Conservation (phyloP, 2,329 filamentous ascomycete species). For the Botryotinia narcissicola region DNA sequence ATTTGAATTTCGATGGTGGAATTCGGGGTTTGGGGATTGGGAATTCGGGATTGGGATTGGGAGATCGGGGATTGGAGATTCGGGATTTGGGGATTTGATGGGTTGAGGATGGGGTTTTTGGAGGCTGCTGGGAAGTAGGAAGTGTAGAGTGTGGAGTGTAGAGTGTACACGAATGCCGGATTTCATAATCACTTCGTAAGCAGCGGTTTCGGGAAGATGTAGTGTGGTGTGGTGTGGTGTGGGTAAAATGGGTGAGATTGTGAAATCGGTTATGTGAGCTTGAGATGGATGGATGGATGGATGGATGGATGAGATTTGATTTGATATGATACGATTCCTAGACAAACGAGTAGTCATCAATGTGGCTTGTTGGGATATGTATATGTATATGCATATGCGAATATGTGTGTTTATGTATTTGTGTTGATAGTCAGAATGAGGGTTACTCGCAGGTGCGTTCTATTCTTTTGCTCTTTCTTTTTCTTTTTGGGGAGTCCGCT, state of each 20-base stretch:
- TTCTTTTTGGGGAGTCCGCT: background rate
- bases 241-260: background rate
- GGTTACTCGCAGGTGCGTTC: background rate
- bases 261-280: background rate
- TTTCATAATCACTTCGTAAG: background rate
- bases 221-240: too few relatives aligned
- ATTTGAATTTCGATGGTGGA: too few relatives aligned
- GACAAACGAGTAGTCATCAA: background rate
- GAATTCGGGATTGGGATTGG: too few relatives aligned
- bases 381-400: background rate
- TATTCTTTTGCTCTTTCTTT: background rate
- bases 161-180: background rate
- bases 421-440: background rate
- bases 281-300: background rate
- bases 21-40: too few relatives aligned
- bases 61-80: too few relatives aligned
- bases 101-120: too few relatives aligned
- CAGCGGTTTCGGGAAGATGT: background rate
- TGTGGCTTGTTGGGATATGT: background rate
- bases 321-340: background rate
- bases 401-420: background rate
- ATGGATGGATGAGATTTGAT: too few relatives aligned
- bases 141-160: too few relatives aligned
- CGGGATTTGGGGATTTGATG: too few relatives aligned
- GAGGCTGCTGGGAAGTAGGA: too few relatives aligned